phyloP scores from a whole-genome alignment of 352 stramenopile genomes.

The Elongisporangium prolatum region DNA sequence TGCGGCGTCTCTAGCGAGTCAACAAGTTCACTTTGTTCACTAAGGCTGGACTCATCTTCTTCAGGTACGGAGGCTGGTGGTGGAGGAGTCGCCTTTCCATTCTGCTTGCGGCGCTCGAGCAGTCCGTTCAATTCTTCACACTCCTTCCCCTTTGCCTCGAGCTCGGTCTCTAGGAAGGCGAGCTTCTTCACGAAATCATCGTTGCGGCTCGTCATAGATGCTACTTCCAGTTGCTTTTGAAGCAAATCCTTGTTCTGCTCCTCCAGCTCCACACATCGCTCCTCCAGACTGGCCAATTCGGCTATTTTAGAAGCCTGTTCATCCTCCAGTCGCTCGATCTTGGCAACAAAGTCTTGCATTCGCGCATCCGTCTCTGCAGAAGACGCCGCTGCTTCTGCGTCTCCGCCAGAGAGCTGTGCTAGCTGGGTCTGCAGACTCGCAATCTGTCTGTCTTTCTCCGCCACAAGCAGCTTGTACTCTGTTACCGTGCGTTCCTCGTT shows the following conservation, averaged over 20 bases:
- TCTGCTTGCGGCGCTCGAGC: slow-evolving; percentile 12
- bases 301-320: slow-evolving; percentile 46
- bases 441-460: slow-evolving; percentile 56
- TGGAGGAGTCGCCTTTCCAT: neutral
- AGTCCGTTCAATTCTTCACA: slow-evolving; percentile 41
- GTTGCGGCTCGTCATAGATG: slow-evolving; percentile 29
- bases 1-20: slow-evolving; percentile 7
- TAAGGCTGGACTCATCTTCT: neutral
- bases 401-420: slow-evolving; percentile 9
- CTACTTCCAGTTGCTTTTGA: slow-evolving; percentile 32
- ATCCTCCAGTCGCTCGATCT: slow-evolving; percentile 60
- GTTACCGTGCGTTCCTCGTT: slow-evolving; percentile 89
- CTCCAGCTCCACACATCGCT: slow-evolving; percentile 51
- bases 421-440: slow-evolving; percentile 32
- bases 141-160: slow-evolving; percentile 42
- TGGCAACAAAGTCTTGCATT: slow-evolving; percentile 32
- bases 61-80: neutral
- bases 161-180: slow-evolving; percentile 41
- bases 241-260: slow-evolving; percentile 27
- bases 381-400: neutral
- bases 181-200: slow-evolving; percentile 53
- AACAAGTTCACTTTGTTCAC: neutral
- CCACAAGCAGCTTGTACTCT: slow-evolving; percentile 60
- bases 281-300: slow-evolving; percentile 49
- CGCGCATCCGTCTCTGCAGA: slow-evolving; percentile 4